A percentile compares a stretch with the other conserved stretches of the same genome.
These are phyloP conservation scores for Pythium pyrilobum DNA, from an alignment of 352 stramenopile genomes.

Conservation along the genomic window DNA sequence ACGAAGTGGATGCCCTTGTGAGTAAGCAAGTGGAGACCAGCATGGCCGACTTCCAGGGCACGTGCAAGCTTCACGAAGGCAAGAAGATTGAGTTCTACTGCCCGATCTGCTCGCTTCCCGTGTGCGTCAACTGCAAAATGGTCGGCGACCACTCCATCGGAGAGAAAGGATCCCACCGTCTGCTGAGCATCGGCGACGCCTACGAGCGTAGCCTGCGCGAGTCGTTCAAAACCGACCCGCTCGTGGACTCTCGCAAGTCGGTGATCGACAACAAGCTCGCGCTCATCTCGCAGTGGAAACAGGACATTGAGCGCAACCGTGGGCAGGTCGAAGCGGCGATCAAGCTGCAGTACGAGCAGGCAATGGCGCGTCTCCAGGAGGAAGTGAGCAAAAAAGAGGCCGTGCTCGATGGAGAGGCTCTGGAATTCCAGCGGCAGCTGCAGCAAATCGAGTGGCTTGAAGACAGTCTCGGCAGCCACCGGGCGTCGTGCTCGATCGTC, in stretches of 20 bases:
- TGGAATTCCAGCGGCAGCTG: constrained; percentile 57
- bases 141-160: constrained; percentile 70
- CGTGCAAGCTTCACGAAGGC: constrained; percentile 35
- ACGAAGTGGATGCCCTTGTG: constrained; percentile 30
- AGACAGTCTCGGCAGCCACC: constrained; percentile 45
- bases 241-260: constrained; percentile 57
- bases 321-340: constrained; percentile 43
- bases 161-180: constrained; percentile 66
- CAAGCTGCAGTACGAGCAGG: constrained; percentile 40
- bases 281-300: constrained; percentile 29
- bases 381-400: constrained; percentile 38
- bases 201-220: constrained; percentile 65
- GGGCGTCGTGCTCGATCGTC: constrained; percentile 31
- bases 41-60: constrained; percentile 23
- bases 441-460: constrained; percentile 77
- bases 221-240: constrained; percentile 51
- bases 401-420: constrained; percentile 45
- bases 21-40: constrained; percentile 45
- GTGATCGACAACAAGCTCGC: constrained; percentile 58
- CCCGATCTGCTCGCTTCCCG: constrained; percentile 41
- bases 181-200: constrained; percentile 56
- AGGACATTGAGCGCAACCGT: constrained; percentile 34
- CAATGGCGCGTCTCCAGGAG: constrained; percentile 38
- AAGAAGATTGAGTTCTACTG: constrained; percentile 82
- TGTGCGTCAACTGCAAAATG: constrained; percentile 84